Evolutionary conservation across 768 basidiomycete species (phyloP), one percentile per base, ranked within the genome.

Genomic region (Lyophyllum shimeji): DNA sequence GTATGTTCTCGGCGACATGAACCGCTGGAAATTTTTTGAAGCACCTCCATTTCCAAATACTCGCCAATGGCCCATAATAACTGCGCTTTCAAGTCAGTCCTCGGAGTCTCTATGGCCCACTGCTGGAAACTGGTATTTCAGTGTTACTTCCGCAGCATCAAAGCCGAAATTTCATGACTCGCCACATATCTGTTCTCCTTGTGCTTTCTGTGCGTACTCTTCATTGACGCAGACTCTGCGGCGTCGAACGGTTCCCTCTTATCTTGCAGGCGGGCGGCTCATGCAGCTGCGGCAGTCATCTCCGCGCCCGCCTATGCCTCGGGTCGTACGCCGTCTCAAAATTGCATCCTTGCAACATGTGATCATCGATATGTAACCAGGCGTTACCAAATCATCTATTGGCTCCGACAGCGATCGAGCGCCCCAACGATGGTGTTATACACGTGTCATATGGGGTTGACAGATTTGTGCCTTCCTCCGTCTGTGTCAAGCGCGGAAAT

Each of bases 371-470:
- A 31, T n/a, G 21, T 29, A 37, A 27, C 40, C 24, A 33, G 33
- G 9, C 44, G 34, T 46, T 34, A 31, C 20, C 13, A 31, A 47
- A 31, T 43, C 39, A 52, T 46, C 34, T 42, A 59, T 59, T 52
- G 18, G 11, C 46, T 31, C 43, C 46, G 58, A 56, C 40, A 50
- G 21, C 45, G 52, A 57, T 50, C 47, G 47, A 56, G 37, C 39
- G 52, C 55, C 31, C n/a, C 34, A 33, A 7, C 27, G 29, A 13
- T 27, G 24, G 48, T 23, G 48, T 20, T 34, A 18, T 37, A 39
- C 48, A 39, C 48, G 34, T 49, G 48, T 60, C 55, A 56, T 55
- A 60, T 57, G 59, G 55, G 25, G 24, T 23, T 53, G 59, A 53
- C 46, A 53, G 39, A 17, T 34, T 40, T 52, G 55, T 50, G 37